Base-by-base conservation (phyloP, 1,139 yeast species). In the Diutina sp. region DNA sequence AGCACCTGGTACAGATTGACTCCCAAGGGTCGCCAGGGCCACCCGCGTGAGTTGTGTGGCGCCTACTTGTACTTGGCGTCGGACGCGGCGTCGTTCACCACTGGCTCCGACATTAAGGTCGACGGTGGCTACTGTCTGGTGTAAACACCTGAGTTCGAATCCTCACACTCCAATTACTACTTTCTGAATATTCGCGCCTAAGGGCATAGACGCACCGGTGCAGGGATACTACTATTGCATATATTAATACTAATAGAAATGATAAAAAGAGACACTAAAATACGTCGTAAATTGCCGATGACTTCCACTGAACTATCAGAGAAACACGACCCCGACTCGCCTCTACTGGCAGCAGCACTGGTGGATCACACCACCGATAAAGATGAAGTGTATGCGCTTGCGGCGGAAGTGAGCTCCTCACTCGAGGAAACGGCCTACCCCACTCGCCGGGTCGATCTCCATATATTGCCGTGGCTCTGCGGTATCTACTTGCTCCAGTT, bases 61-160 rank as follows among this genome's bases (percentile, higher is more conserved):
- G 67, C 67, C 9, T 65, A 64, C 64, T 60, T 65, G 61, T 65
- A 64, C 62, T 62, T 65, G 60, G 67, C 66, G n/a, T 62, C 65
- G 29, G 67, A 64, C 16, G 56, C 46, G 35, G 50, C 57, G 67
- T 68, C 74, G 30, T 76, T 66, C 64, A 73, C 77, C 58, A 76
- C 78, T 46, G 80, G 80, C 54, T 67, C 79, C 35, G 80, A 76
- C 63, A 69, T 76, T 58, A 69, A 66, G 59, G 79, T 76, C 47
- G 80, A 76, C 60, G 80, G 80, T 60, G 80, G 78, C 55, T 75
- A 75, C 69, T 67, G 72, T 59, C 66, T 70, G 44, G 62, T 59
- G 6, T 61, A 58, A 51, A 16, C 30, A 6, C 8, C 4, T 3
- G n/a, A 38, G 12, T 14, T 12, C n/a, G n/a, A 38, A 21, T 21